A percentile compares a stretch with the other conserved stretches of the same genome.
Evolutionary conservation across 345 rosid species (phyloP).

Genomic region (Rhodamnia rubescens): DNA sequence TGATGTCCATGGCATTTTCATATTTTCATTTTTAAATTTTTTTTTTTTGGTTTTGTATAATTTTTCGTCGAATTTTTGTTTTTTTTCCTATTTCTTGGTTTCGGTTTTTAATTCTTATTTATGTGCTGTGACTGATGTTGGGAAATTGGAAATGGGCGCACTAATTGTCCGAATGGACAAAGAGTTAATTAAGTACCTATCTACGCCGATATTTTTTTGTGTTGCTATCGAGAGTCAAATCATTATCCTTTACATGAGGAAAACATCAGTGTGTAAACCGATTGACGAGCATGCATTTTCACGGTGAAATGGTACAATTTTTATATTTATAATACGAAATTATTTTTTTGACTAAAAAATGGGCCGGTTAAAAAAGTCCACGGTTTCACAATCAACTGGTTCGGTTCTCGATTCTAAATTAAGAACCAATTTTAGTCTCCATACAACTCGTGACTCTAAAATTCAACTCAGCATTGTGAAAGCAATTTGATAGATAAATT

Average conservation of each 20-base stretch:
- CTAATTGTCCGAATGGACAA: not conserved
- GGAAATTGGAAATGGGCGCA: not conserved
- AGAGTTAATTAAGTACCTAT: not conserved
- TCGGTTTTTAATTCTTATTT: not conserved
- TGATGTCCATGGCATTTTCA: not conserved
- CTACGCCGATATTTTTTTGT: not conserved
- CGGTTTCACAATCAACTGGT: no score
- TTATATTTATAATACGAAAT: no score
- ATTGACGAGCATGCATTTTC: not conserved
- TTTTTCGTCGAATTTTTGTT: not conserved
- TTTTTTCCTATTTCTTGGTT: not conserved
- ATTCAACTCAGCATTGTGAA: not conserved
- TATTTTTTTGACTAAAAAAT: not conserved
- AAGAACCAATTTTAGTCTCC: not conserved
- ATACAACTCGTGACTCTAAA: not conserved
- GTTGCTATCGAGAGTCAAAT: not conserved
- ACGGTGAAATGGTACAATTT: no score
- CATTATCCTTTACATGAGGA: no score
- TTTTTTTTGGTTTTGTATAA: not conserved
- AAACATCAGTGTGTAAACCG: no score
- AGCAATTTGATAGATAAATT: not conserved
- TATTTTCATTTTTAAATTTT: not conserved
- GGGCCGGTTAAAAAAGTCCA: not conserved
- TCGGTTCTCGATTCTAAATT: no score
- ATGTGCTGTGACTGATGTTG: not conserved